These are phyloP conservation scores for Phytophthora multivora DNA, from an alignment of 352 stramenopile species.

Conservation along the genomic window DNA sequence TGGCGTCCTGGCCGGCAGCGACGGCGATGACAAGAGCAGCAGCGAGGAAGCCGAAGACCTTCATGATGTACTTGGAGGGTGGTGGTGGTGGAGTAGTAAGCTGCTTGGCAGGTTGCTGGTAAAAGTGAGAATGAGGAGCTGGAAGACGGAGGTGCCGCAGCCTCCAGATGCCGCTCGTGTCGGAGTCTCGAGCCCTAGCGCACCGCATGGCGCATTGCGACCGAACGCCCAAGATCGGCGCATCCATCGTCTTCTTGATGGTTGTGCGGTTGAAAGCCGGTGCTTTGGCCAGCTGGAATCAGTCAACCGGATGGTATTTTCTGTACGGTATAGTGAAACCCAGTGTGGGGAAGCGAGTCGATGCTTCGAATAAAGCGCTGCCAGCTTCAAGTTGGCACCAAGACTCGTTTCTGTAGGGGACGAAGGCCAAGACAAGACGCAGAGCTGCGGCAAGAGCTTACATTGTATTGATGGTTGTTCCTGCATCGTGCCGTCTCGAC, in stretches of 20 bases:
- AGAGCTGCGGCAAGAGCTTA: background rate
- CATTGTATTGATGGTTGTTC: background rate
- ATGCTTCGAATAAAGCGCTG: constrained; percentile 9
- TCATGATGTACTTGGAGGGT: constrained; percentile 39
- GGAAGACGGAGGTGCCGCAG: constrained; percentile 1
- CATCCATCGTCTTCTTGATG: constrained; percentile 13
- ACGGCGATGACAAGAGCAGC: constrained; percentile 45
- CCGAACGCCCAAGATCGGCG: constrained; percentile 11
- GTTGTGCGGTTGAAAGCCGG: constrained; percentile 18
- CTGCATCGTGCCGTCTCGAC: background rate
- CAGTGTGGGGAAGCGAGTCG: constrained; percentile 4
- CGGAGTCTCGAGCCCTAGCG: constrained; percentile 7
- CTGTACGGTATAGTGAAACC: constrained; percentile 2
- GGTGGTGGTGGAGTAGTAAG: constrained; percentile 18
- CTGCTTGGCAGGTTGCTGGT: constrained; percentile 44
- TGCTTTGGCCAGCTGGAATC: background rate
- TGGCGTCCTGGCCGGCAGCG: constrained; percentile 28
- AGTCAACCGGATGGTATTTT: background rate
- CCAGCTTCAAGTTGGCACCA: constrained; percentile 25
- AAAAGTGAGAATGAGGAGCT: constrained; percentile 44
- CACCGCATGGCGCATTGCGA: constrained; percentile 17
- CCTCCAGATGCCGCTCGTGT: background rate
- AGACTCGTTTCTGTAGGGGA: constrained; percentile 9
- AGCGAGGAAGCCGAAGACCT: constrained; percentile 48
- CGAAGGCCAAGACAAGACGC: background rate